A percentile compares a stretch with the other conserved stretches of the same genome.
phyloP scores from a whole-genome alignment of 2,329 filamentous ascomycete genomes.

The Trichoderma polysporum region DNA sequence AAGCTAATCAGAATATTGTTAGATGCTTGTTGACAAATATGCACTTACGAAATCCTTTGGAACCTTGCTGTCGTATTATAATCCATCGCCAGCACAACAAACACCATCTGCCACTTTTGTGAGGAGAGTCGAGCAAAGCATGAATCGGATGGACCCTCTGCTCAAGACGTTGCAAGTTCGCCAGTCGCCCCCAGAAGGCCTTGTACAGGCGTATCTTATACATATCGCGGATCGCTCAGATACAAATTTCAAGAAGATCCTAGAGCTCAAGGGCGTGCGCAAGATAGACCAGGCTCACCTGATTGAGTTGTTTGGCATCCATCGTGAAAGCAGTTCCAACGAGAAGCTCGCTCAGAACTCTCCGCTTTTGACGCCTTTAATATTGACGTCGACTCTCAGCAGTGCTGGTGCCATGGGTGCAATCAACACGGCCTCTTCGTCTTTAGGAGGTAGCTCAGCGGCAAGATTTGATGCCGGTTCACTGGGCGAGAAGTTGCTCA shows the following conservation, averaged over 20 bases:
- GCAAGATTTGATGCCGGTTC: conserved; percentile 75
- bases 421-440: conserved; percentile 45
- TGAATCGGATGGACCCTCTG: conserved; percentile 84
- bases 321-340: conserved; percentile 73
- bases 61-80: conserved; percentile 65
- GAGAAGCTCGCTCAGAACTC: conserved; percentile 69
- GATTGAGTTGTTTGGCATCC: conserved; percentile 77
- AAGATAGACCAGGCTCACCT: conserved; percentile 80
- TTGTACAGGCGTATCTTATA: conserved; percentile 96
- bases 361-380: conserved; percentile 67
- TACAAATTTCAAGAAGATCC: conserved; percentile 91
- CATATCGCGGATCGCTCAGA: conserved; percentile 94
- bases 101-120: conserved; percentile 63
- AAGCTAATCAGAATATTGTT: conserved; percentile 26
- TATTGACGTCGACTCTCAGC: conserved; percentile 45
- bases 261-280: conserved; percentile 90
- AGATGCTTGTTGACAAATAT: conserved; percentile 97
- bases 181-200: conserved; percentile 83
- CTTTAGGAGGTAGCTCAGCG: conserved; percentile 38
- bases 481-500: conserved; percentile 84
- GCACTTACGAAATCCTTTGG: conserved; percentile 78
- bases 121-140: conserved; percentile 80
- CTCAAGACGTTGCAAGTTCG: conserved; percentile 97
- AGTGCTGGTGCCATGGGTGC: conserved; percentile 35
- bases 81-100: conserved; percentile 44